These are phyloP conservation scores for Thielaviopsis populi DNA, from an alignment of 2,329 filamentous ascomycete species.

Conservation along the genomic window DNA sequence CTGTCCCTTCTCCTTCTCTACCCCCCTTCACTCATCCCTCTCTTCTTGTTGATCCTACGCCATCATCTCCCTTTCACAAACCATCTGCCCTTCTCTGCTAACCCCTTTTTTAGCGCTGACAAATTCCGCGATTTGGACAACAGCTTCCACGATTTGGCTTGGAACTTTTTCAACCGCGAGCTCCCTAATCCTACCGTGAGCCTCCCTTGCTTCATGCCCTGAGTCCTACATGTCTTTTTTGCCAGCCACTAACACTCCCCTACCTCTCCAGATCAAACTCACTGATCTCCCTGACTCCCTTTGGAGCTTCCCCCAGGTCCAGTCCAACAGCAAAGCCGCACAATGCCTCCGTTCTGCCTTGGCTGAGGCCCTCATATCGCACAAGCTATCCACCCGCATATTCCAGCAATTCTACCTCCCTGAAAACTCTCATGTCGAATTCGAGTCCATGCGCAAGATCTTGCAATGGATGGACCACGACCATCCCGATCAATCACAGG, in stretches of 20 bases:
- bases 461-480: constrained; percentile 15
- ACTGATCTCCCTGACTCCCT: constrained; percentile 10
- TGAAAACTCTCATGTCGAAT: constrained; percentile 9
- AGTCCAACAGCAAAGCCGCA: constrained; percentile 15
- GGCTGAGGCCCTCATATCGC: constrained; percentile 14
- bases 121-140: constrained; percentile 17
- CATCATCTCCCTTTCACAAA: background rate
- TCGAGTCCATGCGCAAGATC: constrained; percentile 12
- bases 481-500: constrained; percentile 14
- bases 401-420: constrained; percentile 15
- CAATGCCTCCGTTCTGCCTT: constrained; percentile 14
- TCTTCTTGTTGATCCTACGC: background rate
- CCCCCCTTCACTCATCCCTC: background rate
- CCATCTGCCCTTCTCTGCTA: background rate
- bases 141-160: constrained; percentile 15
- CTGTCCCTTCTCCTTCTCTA: background rate
- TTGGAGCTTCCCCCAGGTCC: constrained; percentile 11
- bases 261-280: constrained; percentile 7
- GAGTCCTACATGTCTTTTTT: background rate
- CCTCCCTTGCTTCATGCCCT: background rate
- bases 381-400: constrained; percentile 13
- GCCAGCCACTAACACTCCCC: background rate
- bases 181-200: constrained; percentile 7
- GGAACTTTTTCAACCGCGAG: constrained; percentile 16
- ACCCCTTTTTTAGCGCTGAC: constrained; percentile 6